These are phyloP conservation scores for Lasiodiplodia theobromae DNA, from an alignment of 2,329 filamentous ascomycete species.

Conservation along the genomic window DNA sequence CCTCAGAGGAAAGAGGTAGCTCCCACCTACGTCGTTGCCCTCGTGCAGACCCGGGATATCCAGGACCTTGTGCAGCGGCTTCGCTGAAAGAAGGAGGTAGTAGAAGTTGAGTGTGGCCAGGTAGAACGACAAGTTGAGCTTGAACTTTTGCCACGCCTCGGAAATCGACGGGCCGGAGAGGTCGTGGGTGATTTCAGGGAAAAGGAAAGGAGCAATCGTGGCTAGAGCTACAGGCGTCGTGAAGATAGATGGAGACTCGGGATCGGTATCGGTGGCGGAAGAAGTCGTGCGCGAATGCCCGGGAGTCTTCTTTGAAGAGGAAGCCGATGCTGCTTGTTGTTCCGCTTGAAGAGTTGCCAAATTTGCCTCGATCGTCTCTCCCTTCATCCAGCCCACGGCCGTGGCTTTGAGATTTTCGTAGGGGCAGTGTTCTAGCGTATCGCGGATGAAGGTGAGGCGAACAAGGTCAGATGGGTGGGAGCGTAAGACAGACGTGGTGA, in stretches of 20 bases:
- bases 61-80: slow-evolving; percentile 55
- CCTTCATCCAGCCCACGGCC: slow-evolving; percentile 67
- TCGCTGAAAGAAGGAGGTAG: slow-evolving; percentile 61
- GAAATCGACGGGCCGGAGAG: slow-evolving; percentile 44
- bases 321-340: slow-evolving; percentile 31
- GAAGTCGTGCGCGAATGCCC: slow-evolving; percentile 29
- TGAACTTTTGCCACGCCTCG: slow-evolving; percentile 54
- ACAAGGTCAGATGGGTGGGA: slow-evolving; percentile 60
- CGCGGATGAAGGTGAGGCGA: slow-evolving; percentile 62
- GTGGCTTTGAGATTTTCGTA: slow-evolving; percentile 63
- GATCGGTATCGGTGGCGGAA: slow-evolving; percentile 25
- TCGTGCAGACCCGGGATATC: slow-evolving; percentile 54
- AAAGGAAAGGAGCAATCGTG: slow-evolving; percentile 60
- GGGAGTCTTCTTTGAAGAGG: slow-evolving; percentile 30
- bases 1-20: slow-evolving; percentile 54
- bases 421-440: slow-evolving; percentile 61
- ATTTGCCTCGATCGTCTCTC: slow-evolving; percentile 62
- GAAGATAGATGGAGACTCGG: slow-evolving; percentile 49
- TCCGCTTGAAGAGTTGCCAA: slow-evolving; percentile 30
- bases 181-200: slow-evolving; percentile 55
- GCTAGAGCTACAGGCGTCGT: slow-evolving; percentile 56
- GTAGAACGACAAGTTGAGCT: slow-evolving; percentile 61
- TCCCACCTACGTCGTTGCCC: slow-evolving; percentile 48
- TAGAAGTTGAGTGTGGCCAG: slow-evolving; percentile 66
- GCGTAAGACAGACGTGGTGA: slow-evolving; percentile 58